Evolutionary conservation across 2,329 filamentous ascomycete genomes (phyloP).

Genomic region (Monosporascus sp.): DNA sequence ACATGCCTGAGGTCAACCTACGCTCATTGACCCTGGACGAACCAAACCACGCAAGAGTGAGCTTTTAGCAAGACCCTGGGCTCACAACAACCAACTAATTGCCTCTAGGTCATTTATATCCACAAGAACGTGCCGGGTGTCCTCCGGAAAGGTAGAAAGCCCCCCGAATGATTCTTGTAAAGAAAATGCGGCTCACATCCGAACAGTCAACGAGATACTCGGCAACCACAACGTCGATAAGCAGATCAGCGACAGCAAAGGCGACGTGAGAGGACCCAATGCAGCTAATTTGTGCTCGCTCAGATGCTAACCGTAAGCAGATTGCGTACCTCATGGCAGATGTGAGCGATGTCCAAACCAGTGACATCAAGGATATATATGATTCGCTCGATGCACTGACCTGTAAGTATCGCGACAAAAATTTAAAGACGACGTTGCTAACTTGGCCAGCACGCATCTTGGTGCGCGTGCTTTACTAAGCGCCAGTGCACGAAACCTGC

Average conservation of each 20-base stretch:
- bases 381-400: conserved; percentile 74
- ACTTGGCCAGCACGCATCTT: conserved; percentile 28
- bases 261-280: conserved; percentile 57
- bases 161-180: background rate
- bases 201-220: conserved; percentile 82
- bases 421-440: conserved; percentile 5
- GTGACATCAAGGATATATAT: conserved; percentile 80
- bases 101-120: conserved; percentile 74
- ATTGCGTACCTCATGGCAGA: conserved; percentile 97
- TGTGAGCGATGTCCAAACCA: conserved; percentile 76
- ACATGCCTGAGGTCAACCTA: conserved; percentile 90
- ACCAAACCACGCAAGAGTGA: conserved; percentile 76
- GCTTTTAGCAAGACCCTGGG: conserved; percentile 15
- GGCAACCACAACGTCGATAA: conserved; percentile 97
- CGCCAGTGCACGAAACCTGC: background rate
- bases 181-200: conserved; percentile 9
- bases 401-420: conserved; percentile 50
- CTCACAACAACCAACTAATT: conserved; percentile 14
- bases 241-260: conserved; percentile 93
- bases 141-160: conserved; percentile 63
- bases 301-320: conserved; percentile 28
- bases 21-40: conserved; percentile 88
- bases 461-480: conserved; percentile 35
- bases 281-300: background rate
- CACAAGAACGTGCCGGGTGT: conserved; percentile 97